phyloP scores from a whole-genome alignment of 108 stramenopile species.

The Craspedostauros australis region DNA sequence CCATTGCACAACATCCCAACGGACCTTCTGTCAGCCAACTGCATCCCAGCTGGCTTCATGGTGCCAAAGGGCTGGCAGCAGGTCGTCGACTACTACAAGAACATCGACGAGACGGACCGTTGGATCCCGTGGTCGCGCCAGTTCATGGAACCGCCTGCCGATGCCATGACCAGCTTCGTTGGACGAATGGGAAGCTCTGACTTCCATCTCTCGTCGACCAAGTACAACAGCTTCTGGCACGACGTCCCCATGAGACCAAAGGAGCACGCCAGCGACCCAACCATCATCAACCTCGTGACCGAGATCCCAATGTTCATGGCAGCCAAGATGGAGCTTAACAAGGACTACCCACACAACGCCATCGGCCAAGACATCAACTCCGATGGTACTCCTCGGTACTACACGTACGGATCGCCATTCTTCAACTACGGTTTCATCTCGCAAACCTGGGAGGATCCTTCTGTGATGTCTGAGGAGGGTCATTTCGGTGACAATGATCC shows the following conservation, averaged over 20 bases:
- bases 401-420: constrained; percentile 95
- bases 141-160: constrained; percentile 52
- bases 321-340: constrained; percentile 97
- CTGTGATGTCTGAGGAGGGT: constrained; percentile 50
- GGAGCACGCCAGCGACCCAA: constrained; percentile 20
- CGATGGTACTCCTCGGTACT: constrained; percentile 92
- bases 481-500: constrained; percentile 98
- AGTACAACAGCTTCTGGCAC: constrained; percentile 86
- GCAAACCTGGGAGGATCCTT: constrained; percentile 98
- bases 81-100: constrained; percentile 96
- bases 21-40: constrained; percentile 93
- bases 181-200: constrained; percentile 76
- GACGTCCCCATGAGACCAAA: constrained; percentile 78
- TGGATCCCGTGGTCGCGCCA: constrained; percentile 95
- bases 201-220: constrained; percentile 48
- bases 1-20: constrained; percentile 86
- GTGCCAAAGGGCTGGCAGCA: constrained; percentile 97
- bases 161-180: constrained; percentile 25
- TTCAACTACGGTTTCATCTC: constrained; percentile 98
- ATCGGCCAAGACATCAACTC: constrained; percentile 89
- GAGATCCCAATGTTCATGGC: constrained; percentile 95
- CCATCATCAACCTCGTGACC: constrained; percentile 75
- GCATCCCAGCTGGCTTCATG: constrained; percentile 97
- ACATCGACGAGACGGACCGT: constrained; percentile 76
- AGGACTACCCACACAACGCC: constrained; percentile 52